Percentiles rank a stretch among this genome's conserved stretches.
These are phyloP conservation scores for Cladosporium sp. DNA, from an alignment of 2,329 filamentous ascomycete species.

Conservation along the genomic window DNA sequence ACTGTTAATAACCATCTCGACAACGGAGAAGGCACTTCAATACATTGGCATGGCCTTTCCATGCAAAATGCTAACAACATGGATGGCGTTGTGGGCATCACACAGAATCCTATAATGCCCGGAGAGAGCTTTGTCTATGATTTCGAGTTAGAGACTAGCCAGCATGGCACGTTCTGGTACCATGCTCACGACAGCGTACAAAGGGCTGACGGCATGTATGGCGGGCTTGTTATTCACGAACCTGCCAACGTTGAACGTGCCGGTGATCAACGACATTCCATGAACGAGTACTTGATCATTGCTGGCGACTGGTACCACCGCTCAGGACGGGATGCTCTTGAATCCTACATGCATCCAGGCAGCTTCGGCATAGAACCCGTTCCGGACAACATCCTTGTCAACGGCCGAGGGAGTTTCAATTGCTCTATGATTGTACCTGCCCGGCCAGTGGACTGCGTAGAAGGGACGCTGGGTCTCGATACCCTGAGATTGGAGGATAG, in stretches of 20 bases:
- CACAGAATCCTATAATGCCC: slow-evolving; percentile 20
- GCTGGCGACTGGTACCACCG: slow-evolving; percentile 50
- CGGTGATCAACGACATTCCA: background rate
- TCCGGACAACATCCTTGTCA: slow-evolving; percentile 47
- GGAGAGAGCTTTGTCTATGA: slow-evolving; percentile 36
- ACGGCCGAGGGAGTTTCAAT: slow-evolving; percentile 43
- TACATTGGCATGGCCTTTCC: slow-evolving; percentile 39
- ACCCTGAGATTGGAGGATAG: no score
- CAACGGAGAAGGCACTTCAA: slow-evolving; percentile 37
- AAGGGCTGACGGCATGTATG: slow-evolving; percentile 46
- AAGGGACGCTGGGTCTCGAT: no score
- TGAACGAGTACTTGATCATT: slow-evolving; percentile 43
- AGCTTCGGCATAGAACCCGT: slow-evolving; percentile 45
- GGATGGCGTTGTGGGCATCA: slow-evolving; percentile 26
- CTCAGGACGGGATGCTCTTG: slow-evolving; percentile 37
- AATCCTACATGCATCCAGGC: slow-evolving; percentile 41
- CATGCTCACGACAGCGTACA: slow-evolving; percentile 44
- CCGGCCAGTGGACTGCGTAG: slow-evolving; percentile 41
- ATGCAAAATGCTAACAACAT: slow-evolving; percentile 1
- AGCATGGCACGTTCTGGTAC: slow-evolving; percentile 48
- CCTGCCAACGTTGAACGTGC: slow-evolving; percentile 20
- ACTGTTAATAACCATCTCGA: slow-evolving; percentile 38
- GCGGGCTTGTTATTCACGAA: slow-evolving; percentile 45
- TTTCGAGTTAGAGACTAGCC: slow-evolving; percentile 24
- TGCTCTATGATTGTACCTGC: slow-evolving; percentile 45